A percentile compares a stretch with the other conserved stretches of the same genome.
Conservation (phyloP, 2,329 filamentous ascomycete species). For the Ceratocystis destructans region DNA sequence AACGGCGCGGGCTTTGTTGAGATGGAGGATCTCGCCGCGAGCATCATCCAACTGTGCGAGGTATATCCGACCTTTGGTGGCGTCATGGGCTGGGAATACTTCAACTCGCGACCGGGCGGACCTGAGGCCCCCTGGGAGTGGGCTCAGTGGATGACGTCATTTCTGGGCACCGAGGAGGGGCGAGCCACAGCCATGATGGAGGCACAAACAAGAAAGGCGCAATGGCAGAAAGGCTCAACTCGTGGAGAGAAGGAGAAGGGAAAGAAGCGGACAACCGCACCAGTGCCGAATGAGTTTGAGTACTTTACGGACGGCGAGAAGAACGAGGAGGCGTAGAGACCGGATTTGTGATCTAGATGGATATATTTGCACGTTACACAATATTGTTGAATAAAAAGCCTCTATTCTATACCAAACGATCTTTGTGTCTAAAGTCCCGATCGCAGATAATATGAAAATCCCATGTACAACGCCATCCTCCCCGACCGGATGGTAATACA, state of each 20-base stretch:
- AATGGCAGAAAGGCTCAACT: conserved; percentile 4
- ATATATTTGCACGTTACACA: neutral
- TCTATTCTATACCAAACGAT: neutral
- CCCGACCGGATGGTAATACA: neutral
- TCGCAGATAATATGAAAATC: neutral
- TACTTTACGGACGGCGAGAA: conserved; percentile 26
- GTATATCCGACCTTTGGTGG: conserved; percentile 62
- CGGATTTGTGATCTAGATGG: neutral
- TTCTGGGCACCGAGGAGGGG: conserved; percentile 22
- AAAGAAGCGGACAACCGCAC: conserved; percentile 8
- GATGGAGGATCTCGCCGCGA: conserved; percentile 34
- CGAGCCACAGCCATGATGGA: conserved; percentile 20
- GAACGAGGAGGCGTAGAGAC: neutral
- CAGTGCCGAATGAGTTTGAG: conserved; percentile 25
- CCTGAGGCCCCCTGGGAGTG: conserved; percentile 57
- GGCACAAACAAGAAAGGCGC: conserved; percentile 22
- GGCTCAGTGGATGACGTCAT: conserved; percentile 52
- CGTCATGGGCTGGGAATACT: conserved; percentile 93
- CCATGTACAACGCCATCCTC: neutral
- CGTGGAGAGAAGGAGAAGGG: conserved; percentile 1
- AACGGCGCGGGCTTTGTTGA: conserved; percentile 50
- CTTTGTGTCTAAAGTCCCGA: neutral
- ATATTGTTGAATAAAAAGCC: neutral
- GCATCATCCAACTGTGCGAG: conserved; percentile 31
- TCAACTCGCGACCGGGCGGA: conserved; percentile 61